Percentiles rank a stretch among this genome's conserved stretches.
Conservation (phyloP, 169 alveolate genomes). For the Plasmodium inui region DNA sequence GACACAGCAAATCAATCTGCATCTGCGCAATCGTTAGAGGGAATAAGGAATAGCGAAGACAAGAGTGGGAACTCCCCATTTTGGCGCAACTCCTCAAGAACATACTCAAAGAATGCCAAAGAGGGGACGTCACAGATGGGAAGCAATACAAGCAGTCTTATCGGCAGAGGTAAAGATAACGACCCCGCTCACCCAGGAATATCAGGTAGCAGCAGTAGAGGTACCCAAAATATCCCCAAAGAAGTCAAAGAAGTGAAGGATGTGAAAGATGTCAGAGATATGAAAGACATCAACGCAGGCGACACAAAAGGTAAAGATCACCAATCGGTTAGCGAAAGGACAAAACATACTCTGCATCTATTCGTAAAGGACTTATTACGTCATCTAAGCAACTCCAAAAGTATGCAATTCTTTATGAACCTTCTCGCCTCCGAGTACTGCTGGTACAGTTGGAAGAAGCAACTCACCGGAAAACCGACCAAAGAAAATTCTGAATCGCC, state of each 20-base stretch:
- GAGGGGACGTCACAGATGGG: neutral
- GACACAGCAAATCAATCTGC: neutral
- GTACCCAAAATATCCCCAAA: neutral
- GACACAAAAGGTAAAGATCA: slow-evolving; percentile 6
- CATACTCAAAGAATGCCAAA: neutral
- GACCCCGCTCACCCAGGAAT: neutral
- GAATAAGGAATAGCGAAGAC: neutral
- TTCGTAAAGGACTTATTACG: slow-evolving; percentile 28
- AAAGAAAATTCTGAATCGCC: neutral
- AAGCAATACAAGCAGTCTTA: neutral
- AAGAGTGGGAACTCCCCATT: neutral
- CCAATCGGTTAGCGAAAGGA: slow-evolving; percentile 1
- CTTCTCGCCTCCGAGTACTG: slow-evolving; percentile 19
- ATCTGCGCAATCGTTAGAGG: neutral
- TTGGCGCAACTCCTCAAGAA: neutral
- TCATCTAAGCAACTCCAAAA: neutral
- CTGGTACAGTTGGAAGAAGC: slow-evolving; percentile 63
- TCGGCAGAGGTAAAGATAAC: neutral
- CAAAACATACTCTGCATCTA: neutral
- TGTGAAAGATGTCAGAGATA: neutral
- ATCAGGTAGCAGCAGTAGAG: neutral
- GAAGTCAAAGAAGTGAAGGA: too few relatives aligned
- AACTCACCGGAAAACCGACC: neutral
- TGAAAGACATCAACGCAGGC: neutral
- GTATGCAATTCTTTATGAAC: neutral